phyloP scores from a whole-genome alignment of 805 yeast species.

The Zygosaccharomyces bisporus region DNA sequence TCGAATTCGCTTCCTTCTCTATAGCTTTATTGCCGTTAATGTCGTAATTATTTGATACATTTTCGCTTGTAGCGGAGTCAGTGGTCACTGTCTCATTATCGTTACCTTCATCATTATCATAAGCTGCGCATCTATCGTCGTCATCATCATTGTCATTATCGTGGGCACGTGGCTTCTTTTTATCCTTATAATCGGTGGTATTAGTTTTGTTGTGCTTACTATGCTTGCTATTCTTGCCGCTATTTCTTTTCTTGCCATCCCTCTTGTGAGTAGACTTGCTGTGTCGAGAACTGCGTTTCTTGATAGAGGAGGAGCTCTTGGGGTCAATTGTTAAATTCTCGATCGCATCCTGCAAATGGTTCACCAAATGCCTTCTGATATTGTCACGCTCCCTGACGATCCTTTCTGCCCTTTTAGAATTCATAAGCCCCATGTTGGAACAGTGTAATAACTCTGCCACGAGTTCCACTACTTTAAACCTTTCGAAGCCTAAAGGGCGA shows the following conservation, averaged over 20 bases:
- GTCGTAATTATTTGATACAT: slow-evolving; percentile 31
- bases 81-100: slow-evolving; percentile 6
- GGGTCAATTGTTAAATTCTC: slow-evolving; percentile 27
- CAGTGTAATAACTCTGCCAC: slow-evolving; percentile 94
- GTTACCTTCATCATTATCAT: slow-evolving; percentile 12
- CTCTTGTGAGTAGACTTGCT: slow-evolving; percentile 15
- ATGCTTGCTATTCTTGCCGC: neutral
- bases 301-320: neutral
- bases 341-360: slow-evolving; percentile 34
- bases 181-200: slow-evolving; percentile 3
- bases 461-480: slow-evolving; percentile 85
- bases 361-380: slow-evolving; percentile 53
- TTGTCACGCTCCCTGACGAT: slow-evolving; percentile 66
- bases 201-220: neutral
- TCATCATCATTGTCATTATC: slow-evolving; percentile 12
- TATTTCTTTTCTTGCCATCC: slow-evolving; percentile 1
- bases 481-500: slow-evolving; percentile 83
- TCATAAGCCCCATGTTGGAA: slow-evolving; percentile 91
- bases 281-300: slow-evolving; percentile 9
- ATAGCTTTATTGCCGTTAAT: slow-evolving; percentile 28
- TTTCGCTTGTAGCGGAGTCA: slow-evolving; percentile 5
- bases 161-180: slow-evolving; percentile 7
- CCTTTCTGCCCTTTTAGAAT: slow-evolving; percentile 67
- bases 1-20: slow-evolving; percentile 26
- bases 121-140: slow-evolving; percentile 10